phyloP scores from a whole-genome alignment of 495 filamentous ascomycete genomes.

The Penicillium turbatum region DNA sequence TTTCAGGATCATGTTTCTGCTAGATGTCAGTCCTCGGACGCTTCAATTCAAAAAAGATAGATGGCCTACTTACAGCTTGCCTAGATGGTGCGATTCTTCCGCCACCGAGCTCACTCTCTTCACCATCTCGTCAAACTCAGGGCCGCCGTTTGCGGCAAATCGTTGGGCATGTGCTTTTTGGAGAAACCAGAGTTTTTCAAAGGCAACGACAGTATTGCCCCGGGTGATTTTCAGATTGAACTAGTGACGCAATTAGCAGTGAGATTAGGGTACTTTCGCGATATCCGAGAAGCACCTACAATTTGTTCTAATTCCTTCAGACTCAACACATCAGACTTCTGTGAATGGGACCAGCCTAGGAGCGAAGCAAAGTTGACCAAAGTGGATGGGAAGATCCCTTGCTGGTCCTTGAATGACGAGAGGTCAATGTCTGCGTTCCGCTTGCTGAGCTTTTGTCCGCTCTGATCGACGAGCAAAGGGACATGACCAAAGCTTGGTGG shows the following conservation, averaged over 20 bases:
- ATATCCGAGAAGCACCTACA: conserved; percentile 36
- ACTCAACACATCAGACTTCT: conserved; percentile 62
- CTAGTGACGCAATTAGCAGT: conserved; percentile 31
- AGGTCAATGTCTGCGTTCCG: conserved; percentile 70
- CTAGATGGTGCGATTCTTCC: conserved; percentile 24
- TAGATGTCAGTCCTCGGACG: conserved; percentile 1
- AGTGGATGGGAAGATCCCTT: conserved; percentile 65
- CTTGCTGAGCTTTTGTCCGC: conserved; percentile 86
- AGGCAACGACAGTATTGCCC: conserved; percentile 81
- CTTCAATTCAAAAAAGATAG: not conserved
- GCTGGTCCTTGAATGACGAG: conserved; percentile 56
- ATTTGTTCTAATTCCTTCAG: conserved; percentile 64
- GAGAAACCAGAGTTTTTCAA: conserved; percentile 74
- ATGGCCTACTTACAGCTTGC: conserved; percentile 28
- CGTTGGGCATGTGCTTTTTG: conserved; percentile 66
- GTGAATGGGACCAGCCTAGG: conserved; percentile 76
- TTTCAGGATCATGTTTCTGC: conserved; percentile 31
- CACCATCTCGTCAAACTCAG: conserved; percentile 49
- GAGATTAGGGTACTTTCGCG: not conserved
- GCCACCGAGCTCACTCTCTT: conserved; percentile 32
- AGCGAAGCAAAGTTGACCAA: conserved; percentile 81
- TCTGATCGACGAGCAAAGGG: conserved; percentile 71
- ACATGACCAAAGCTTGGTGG: conserved; percentile 84
- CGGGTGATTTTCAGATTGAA: conserved; percentile 82
- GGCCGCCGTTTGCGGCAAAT: conserved; percentile 30